Conservation (phyloP, 2,329 filamentous ascomycete species). For the Fusarium nelsonii region DNA sequence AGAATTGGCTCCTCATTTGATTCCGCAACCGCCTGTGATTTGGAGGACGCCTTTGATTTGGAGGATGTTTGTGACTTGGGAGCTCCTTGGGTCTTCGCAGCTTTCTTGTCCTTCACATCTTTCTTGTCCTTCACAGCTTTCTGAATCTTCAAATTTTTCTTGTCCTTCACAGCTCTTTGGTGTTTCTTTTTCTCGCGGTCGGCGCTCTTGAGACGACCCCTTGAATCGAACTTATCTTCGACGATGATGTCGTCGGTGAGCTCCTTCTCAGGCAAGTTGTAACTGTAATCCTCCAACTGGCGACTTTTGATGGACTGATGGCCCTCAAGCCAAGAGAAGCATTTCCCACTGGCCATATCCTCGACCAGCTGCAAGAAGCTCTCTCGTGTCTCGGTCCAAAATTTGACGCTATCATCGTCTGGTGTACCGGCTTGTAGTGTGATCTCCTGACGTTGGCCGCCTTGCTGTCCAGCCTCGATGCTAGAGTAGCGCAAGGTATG, state of each 20-base stretch:
- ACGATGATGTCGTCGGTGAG: conserved; percentile 45
- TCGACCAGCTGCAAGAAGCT: conserved; percentile 49
- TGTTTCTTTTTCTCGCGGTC: conserved; percentile 3
- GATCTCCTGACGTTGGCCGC: conserved; percentile 65
- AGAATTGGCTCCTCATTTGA: neutral
- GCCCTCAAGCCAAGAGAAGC: conserved; percentile 55
- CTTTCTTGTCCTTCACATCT: neutral
- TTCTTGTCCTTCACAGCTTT: neutral
- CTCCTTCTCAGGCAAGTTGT: conserved; percentile 46
- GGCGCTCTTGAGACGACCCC: conserved; percentile 22
- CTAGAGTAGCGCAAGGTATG: conserved; percentile 64
- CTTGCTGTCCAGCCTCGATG: conserved; percentile 64
- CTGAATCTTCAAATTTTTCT: neutral
- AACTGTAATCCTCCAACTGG: conserved; percentile 46
- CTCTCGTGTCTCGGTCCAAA: conserved; percentile 11
- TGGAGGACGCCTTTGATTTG: neutral
- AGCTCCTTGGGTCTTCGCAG: neutral
- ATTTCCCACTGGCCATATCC: conserved; percentile 48
- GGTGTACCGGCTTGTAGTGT: conserved; percentile 52
- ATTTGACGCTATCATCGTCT: neutral
- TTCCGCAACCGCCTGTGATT: neutral
- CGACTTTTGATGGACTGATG: conserved; percentile 46
- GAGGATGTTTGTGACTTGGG: neutral
- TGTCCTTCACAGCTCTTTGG: neutral
- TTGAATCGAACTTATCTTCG: conserved; percentile 30